phyloP scores from a whole-genome alignment of 768 basidiomycete genomes.

The Mycena galericulata region DNA sequence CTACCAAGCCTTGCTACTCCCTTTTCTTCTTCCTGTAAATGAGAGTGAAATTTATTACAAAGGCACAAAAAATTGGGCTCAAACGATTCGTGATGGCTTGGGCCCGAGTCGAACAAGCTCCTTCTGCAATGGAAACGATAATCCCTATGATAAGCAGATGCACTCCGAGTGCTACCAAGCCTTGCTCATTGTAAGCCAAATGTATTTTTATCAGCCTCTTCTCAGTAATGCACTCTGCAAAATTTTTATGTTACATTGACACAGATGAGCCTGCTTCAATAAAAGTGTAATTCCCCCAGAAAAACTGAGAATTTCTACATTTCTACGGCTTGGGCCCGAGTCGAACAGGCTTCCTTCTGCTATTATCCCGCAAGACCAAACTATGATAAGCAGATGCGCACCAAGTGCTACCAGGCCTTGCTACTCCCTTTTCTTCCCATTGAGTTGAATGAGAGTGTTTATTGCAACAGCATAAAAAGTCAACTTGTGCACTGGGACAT shows the following conservation, averaged over 20 bases:
- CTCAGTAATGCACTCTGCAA: no score
- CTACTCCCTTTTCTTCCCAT: no score
- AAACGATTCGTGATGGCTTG: neutral
- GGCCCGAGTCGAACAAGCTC: slow-evolving; percentile 9
- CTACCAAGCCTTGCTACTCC: neutral
- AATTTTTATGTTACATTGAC: no score
- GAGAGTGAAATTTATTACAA: neutral
- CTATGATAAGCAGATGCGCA: neutral
- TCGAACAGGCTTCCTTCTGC: neutral
- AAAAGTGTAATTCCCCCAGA: no score
- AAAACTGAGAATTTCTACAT: no score
- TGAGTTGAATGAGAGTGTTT: no score
- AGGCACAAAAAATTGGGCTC: neutral
- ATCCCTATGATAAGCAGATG: no score
- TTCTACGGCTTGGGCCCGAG: neutral
- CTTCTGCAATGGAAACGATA: neutral
- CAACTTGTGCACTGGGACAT: no score
- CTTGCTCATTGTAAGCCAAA: neutral
- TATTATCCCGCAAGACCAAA: neutral
- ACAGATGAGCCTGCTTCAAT: no score
- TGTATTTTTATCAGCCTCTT: no score
- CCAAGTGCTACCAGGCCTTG: neutral
- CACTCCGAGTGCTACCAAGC: slow-evolving; percentile 1
- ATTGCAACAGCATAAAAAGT: neutral
- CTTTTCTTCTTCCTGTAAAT: neutral